Conservation (phyloP, 2,329 filamentous ascomycete species). For the Neurospora sp. region DNA sequence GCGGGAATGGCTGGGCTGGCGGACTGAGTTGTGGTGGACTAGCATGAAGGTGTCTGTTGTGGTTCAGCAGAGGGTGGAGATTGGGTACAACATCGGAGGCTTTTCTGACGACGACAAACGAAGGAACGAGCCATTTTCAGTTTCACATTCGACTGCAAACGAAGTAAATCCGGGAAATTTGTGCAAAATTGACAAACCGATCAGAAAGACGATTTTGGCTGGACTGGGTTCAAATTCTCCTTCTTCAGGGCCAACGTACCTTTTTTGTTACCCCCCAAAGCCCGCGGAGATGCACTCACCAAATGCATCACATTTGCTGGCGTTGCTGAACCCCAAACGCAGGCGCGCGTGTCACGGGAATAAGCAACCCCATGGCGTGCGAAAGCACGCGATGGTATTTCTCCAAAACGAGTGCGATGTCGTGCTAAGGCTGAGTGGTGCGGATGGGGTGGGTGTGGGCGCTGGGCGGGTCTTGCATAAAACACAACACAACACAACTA, state of each 20-base stretch:
- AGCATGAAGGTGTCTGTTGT: not conserved
- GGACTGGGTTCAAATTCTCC: not conserved
- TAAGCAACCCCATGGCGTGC: not conserved
- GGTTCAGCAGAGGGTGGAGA: not conserved
- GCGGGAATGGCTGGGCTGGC: constrained; percentile 21
- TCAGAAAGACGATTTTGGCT: not conserved
- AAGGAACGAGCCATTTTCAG: not conserved
- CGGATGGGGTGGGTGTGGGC: not conserved
- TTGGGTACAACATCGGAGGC: not conserved
- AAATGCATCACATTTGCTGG: not conserved
- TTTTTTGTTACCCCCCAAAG: not conserved
- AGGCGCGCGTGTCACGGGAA: not conserved
- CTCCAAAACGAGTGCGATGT: not conserved
- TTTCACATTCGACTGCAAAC: not conserved
- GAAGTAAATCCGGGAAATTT: not conserved
- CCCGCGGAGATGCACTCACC: not conserved
- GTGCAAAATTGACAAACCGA: not conserved
- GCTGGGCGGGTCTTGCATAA: not conserved
- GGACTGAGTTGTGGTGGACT: constrained; percentile 5
- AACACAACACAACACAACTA: not conserved
- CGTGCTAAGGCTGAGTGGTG: not conserved
- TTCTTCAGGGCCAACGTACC: not conserved
- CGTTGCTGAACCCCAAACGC: not conserved
- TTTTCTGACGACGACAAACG: not conserved
- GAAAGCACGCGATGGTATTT: not conserved